Evolutionary conservation across 768 basidiomycete species (phyloP), one percentile per base, ranked within the genome.

Genomic region (Cantharellus cinnabarinus): DNA sequence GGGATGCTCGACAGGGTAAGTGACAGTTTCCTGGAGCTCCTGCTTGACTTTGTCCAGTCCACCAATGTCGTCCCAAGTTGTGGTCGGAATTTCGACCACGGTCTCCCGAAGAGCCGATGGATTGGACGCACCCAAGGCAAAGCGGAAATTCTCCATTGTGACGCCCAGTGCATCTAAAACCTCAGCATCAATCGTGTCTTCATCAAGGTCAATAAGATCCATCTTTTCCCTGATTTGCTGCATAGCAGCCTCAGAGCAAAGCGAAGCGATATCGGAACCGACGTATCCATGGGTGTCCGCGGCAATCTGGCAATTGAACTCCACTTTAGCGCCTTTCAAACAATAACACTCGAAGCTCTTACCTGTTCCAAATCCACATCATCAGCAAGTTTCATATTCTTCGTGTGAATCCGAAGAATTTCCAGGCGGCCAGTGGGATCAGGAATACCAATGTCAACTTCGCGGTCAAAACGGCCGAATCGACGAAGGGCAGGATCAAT

Each of bases 181-280:
- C 71, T 99, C 95, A 4, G 95, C 95, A 66, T 99, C 95, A 67
- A 99, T 99, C 56, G 94, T 97, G 68, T 99, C 95, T 71, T 94
- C 89, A 63, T 91, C 89, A 39, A 94, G 79, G 70, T 93, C 90
- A 63, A 94, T 90, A 64, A 90, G 73, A 65, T 97, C 93, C 94
- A 99, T 98, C 81, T 99, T 99, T 74, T 99, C 95, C 70, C 95
- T 88, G 63, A 99, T 99, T 70, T 99, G 95, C 75, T 99, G 95
- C 95, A 99, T 99, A 52, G 95, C 95, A 59, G 95, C 95, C 70
- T 99, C 95, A 2, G 95, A 98, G 71, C 95, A 99, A 56, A 99
- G 78, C 5, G 95, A 87, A 35, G 95, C 95, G 60, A 99, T 69
- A 76, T 99, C 95, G 42, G 95, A 95, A 69, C 95, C 95, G 65